Conservation (phyloP, 1,139 yeast genomes). For the Nakaseomyces uthaithaninus region DNA sequence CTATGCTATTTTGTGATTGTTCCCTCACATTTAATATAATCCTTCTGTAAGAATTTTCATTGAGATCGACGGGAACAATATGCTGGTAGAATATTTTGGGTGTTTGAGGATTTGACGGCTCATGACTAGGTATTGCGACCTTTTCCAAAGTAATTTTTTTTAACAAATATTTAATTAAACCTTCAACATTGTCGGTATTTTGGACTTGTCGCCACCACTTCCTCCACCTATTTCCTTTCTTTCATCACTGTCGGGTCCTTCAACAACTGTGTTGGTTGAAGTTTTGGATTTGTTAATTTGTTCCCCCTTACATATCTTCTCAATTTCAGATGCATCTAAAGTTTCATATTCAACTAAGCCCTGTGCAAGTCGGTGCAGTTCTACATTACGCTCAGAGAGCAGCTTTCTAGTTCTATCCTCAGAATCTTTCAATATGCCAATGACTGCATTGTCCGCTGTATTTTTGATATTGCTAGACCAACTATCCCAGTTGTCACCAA, state of each 20-base stretch:
- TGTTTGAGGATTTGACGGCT: too few relatives aligned
- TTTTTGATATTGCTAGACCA: conserved; percentile 89
- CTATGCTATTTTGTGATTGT: conserved; percentile 4
- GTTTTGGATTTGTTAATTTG: conserved; percentile 56
- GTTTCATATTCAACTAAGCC: conserved; percentile 95
- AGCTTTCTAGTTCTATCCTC: conserved; percentile 72
- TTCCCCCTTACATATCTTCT: conserved; percentile 74
- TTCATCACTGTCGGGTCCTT: conserved; percentile 40
- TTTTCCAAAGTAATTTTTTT: too few relatives aligned
- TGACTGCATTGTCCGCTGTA: conserved; percentile 86
- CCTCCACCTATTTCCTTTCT: conserved; percentile 28
- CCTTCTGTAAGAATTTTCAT: too few relatives aligned
- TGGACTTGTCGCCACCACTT: conserved; percentile 22
- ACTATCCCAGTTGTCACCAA: conserved; percentile 83
- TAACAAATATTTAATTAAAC: conserved; percentile 17
- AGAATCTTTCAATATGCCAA: conserved; percentile 61
- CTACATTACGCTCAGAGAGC: conserved; percentile 54
- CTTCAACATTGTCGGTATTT: conserved; percentile 29
- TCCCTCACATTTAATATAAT: neutral
- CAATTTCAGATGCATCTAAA: conserved; percentile 84
- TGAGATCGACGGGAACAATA: neutral
- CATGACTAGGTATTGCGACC: too few relatives aligned
- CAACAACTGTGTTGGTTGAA: conserved; percentile 71
- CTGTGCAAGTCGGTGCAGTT: conserved; percentile 80
- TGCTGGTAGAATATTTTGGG: neutral